These are phyloP conservation scores for Aspergillus jensenii DNA, from an alignment of 2,329 filamentous ascomycete genomes.

Conservation along the genomic window DNA sequence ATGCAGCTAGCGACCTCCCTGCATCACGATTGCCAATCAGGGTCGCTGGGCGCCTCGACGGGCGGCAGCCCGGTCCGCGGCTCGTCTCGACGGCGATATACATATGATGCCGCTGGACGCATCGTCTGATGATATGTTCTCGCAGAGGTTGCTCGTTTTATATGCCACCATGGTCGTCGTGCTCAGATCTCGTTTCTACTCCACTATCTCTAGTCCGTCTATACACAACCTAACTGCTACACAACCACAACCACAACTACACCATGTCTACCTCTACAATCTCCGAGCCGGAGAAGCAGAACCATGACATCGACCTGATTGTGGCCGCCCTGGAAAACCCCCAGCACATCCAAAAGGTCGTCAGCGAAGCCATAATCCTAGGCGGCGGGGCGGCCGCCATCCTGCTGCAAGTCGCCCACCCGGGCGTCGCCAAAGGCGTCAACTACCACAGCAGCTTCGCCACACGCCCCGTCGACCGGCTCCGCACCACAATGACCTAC, in stretches of 20 bases:
- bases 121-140: neutral
- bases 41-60: neutral
- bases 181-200: neutral
- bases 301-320: neutral
- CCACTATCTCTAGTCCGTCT: neutral
- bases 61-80: constrained; percentile 7
- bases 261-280: neutral
- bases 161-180: neutral
- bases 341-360: constrained; percentile 28
- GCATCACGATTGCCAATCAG: neutral
- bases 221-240: neutral
- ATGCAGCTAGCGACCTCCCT: neutral
- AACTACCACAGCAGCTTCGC: constrained; percentile 41
- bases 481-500: constrained; percentile 42
- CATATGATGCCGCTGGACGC: constrained; percentile 10
- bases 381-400: constrained; percentile 40
- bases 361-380: constrained; percentile 37
- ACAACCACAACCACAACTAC: neutral
- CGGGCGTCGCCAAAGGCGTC: constrained; percentile 39
- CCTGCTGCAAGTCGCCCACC: constrained; percentile 43
- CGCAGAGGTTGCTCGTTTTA: neutral
- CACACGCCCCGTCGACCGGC: constrained; percentile 33
- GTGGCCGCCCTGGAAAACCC: neutral
- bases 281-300: neutral
- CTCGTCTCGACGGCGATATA: neutral